Evolutionary conservation across 202 grass and related monocot genomes (phyloP), one percentile per base, ranked within the genome.

Genomic region (Dendrocalamus latiflorus): DNA sequence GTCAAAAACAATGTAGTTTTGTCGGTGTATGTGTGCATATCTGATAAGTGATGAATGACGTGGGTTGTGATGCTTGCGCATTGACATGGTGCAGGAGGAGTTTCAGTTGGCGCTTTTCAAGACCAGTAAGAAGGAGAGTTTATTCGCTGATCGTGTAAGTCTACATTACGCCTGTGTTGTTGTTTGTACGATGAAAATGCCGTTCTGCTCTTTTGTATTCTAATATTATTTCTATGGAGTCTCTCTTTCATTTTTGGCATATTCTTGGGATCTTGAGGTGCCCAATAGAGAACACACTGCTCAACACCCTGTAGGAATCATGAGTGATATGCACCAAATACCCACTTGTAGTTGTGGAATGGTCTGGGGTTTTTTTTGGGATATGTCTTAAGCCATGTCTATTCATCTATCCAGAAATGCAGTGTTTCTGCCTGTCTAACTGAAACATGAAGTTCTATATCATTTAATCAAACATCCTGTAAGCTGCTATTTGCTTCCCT

Each of bases 41-140:
- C 20, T 69, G 15, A 33, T 8, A 21, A 50, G 4, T 24, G 68
- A 79, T 49, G 13, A 54, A 56, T 54, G n/a, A 58, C 78, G 44
- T 70, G 17, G 24, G 10, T 41, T 65, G 18, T 65, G 42, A 68
- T 88, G 42, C 3, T 70, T 37, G 86, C 77, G 83, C 6, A 15
- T 62, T 70, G 36, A 24, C 65, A 58, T 76, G 57, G 12, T 81
- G 78, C 83, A 97, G 94, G 94, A 97, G 86, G 92, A 97, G 78
- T 94, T 97, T 84, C 94, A 97, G 87, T 75, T 97, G 74, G 94
- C 92, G 2, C 76, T 97, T 49, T 97, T 97, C 76, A 97, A 97
- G 90, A 97, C 94, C 54, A 94, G 78, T 47, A 97, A 94, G 82
- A 97, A 94, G 75, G 94, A 92, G 68, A 97, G 94, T 36, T 83